phyloP scores from a whole-genome alignment of 1,284 basidiomycete species.

The Moniliella sp. region DNA sequence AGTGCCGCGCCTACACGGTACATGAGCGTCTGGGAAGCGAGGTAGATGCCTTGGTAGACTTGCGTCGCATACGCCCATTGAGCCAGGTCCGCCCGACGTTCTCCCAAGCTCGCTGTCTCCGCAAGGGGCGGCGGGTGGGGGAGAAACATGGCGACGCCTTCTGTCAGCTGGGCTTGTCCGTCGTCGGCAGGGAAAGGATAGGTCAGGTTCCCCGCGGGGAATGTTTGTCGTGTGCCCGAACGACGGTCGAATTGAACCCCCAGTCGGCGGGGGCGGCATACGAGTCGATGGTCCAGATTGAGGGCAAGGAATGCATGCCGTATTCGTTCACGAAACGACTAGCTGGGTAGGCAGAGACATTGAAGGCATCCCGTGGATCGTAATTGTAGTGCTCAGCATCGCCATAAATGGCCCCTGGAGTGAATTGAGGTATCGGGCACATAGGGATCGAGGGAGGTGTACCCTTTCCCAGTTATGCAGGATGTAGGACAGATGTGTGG shows the following conservation, averaged over 20 bases:
- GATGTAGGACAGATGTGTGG: slow-evolving; percentile 44
- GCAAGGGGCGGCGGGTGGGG: neutral
- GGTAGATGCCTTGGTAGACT: slow-evolving; percentile 6
- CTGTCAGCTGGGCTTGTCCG: slow-evolving; percentile 43
- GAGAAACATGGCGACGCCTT: slow-evolving; percentile 38
- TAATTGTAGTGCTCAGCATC: slow-evolving; percentile 39
- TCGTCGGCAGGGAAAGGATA: slow-evolving; percentile 44
- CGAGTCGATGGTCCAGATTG: slow-evolving; percentile 46
- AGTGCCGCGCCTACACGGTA: slow-evolving; percentile 47
- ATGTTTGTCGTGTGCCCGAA: slow-evolving; percentile 43
- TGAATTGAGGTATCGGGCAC: slow-evolving; percentile 42
- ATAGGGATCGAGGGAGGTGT: slow-evolving; percentile 42
- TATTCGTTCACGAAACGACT: slow-evolving; percentile 48
- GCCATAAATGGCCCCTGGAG: slow-evolving; percentile 42
- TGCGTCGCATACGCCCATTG: slow-evolving; percentile 10
- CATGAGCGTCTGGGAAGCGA: slow-evolving; percentile 43
- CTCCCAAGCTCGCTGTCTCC: neutral
- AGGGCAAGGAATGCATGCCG: slow-evolving; percentile 48
- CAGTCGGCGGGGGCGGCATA: slow-evolving; percentile 40
- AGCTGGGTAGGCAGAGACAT: slow-evolving; percentile 43
- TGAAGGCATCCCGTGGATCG: slow-evolving; percentile 41
- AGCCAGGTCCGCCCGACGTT: neutral
- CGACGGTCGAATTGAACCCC: slow-evolving; percentile 44
- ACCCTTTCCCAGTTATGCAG: slow-evolving; percentile 43
- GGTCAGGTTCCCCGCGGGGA: slow-evolving; percentile 41